A percentile compares a stretch with the other conserved stretches of the same genome.
These are phyloP conservation scores for Cladophialophora yegresii DNA, from an alignment of 2,329 filamentous ascomycete genomes.

Conservation along the genomic window DNA sequence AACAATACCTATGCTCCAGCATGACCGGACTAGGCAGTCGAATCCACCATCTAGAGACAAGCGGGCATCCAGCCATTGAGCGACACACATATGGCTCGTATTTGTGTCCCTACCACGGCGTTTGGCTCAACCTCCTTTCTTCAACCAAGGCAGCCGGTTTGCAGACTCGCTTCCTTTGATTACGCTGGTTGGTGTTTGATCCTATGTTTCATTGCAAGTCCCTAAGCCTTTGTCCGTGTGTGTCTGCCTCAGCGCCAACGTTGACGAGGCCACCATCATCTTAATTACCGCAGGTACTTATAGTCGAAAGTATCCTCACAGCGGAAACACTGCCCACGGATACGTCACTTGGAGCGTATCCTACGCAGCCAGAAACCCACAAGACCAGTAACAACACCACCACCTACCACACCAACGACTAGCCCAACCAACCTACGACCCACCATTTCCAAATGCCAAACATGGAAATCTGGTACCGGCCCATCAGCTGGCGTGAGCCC, in stretches of 20 bases:
- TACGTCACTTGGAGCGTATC: not conserved
- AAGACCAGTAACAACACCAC: not conserved
- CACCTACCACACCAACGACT: not conserved
- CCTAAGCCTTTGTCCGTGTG: not conserved
- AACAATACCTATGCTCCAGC: not conserved
- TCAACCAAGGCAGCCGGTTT: not conserved
- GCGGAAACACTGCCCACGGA: not conserved
- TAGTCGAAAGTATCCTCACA: not conserved
- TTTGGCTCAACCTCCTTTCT: slow-evolving; percentile 1
- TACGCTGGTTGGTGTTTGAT: not conserved
- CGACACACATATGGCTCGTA: not conserved
- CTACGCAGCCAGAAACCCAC: not conserved
- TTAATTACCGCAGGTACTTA: not conserved
- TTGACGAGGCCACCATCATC: not conserved
- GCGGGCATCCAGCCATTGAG: not conserved
- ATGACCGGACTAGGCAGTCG: not conserved
- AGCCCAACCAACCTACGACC: not conserved
- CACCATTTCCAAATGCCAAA: not conserved
- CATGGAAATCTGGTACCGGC: slow-evolving; percentile 10
- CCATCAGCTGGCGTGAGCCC: slow-evolving; percentile 3
- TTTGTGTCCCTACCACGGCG: not conserved
- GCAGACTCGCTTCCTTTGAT: not conserved
- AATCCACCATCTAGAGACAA: not conserved
- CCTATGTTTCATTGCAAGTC: not conserved
- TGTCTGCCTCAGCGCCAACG: not conserved